These are phyloP conservation scores for Royoungia palumana DNA, from an alignment of 768 basidiomycete genomes.

Conservation along the genomic window DNA sequence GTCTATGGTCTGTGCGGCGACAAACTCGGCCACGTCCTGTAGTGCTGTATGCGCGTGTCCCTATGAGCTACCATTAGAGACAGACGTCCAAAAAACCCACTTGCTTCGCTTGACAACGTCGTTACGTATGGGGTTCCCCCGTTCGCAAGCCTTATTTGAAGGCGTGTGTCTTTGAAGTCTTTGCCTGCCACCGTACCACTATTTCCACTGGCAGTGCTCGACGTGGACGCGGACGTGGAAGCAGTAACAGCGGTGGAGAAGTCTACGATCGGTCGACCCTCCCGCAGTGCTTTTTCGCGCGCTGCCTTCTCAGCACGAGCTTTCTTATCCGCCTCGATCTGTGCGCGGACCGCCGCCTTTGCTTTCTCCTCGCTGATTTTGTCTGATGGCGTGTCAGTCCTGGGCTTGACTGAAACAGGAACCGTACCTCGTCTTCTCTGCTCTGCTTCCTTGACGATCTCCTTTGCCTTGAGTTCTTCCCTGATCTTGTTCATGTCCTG, in stretches of 20 bases:
- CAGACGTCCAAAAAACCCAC: conserved; percentile 41
- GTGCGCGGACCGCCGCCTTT: conserved; percentile 81
- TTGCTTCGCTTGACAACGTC: conserved; percentile 72
- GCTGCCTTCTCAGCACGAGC: conserved; percentile 86
- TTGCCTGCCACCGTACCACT: conserved; percentile 48
- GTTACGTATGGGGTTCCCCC: conserved; percentile 79
- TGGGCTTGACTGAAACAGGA: neutral
- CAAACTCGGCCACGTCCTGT: conserved; percentile 80
- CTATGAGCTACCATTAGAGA: too few relatives aligned
- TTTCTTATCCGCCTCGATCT: conserved; percentile 92
- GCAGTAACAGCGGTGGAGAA: conserved; percentile 31
- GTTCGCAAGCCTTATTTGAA: conserved; percentile 84
- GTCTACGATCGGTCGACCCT: conserved; percentile 55
- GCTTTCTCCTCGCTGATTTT: conserved; percentile 89
- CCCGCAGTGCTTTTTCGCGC: conserved; percentile 86
- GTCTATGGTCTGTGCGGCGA: conserved; percentile 68
- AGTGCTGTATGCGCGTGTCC: conserved; percentile 48
- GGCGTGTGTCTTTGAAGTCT: conserved; percentile 82
- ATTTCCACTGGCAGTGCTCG: too few relatives aligned
- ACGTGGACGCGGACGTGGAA: conserved; percentile 18
- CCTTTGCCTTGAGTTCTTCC: conserved; percentile 75
- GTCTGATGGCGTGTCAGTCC: conserved; percentile 44
- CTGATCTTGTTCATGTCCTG: conserved; percentile 70
- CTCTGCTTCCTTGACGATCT: conserved; percentile 80
- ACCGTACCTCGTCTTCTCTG: conserved; percentile 68